Evolutionary conservation across 805 yeast species (phyloP), one percentile per base, ranked within the genome.

Genomic region (Saturnispora besseyi): DNA sequence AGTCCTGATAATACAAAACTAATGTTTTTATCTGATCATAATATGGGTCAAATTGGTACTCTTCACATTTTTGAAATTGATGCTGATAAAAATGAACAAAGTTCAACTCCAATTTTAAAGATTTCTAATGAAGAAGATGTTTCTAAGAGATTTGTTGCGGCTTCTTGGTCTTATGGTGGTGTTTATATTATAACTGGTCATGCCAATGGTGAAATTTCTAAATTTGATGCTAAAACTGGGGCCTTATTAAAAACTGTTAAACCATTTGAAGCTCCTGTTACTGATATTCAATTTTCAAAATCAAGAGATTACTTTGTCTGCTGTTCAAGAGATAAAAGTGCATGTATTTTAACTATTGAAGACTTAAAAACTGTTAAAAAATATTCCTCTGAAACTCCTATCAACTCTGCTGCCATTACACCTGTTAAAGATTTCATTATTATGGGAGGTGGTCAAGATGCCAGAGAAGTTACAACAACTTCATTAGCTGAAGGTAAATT

Each of bases 371-470:
- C 81, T 47, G 68, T 86, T 67, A 89, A 90, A 70, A 80, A 78
- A 21, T 93, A 75, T 68, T 78, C 76, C 59, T 82, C 96, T 5
- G 97, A 89, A 65, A 89, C 95, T 48, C 97, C 98, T 51, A 77
- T 93, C 76, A 93, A 93, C 74, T 79, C 96, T 34, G 98, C 98
- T 18, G 84, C 95, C 57, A 84, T 93, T 58, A 90, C 99, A 13
- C 95, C 98, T 26, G 74, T 82, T 51, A 93, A 93, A 72, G 91
- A 93, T 64, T 91, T 83, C 64, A 85, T 93, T 54, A 83, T 93
- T 45, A 75, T 93, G 54, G 99, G 98, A 48, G 99, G 99, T 73
- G 99, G 99, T 81, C 98, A 93, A 75, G 98, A 89, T 62, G 98
- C 99, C 38, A 82, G 89, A 69, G 95, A 90, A 67, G 99, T 93